These are phyloP conservation scores for Drechslerella stenobrocha DNA, from an alignment of 2,329 filamentous ascomycete species.

Conservation along the genomic window DNA sequence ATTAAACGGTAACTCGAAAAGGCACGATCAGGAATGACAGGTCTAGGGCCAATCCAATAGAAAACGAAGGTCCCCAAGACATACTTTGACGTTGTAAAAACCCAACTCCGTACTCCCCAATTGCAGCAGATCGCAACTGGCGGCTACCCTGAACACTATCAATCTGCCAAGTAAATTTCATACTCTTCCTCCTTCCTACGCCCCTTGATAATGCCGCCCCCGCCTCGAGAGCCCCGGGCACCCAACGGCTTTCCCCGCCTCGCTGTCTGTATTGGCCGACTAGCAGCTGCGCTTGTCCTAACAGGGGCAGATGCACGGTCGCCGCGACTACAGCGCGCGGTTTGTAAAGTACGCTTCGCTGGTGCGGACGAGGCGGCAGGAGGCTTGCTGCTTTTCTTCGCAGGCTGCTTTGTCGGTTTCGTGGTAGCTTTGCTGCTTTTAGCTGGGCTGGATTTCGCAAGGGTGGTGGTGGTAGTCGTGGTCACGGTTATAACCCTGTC, in stretches of 20 bases:
- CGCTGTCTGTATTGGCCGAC: constrained; percentile 6
- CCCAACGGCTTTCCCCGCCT: constrained; percentile 10
- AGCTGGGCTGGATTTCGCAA: constrained; percentile 15
- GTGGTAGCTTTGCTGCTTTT: neutral
- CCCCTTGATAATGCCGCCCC: constrained; percentile 5
- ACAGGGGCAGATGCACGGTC: no score
- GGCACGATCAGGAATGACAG: no score
- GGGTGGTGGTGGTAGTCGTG: constrained; percentile 5
- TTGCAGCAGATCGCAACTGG: no score
- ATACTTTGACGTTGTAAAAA: no score
- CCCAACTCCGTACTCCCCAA: no score
- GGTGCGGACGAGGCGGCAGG: neutral
- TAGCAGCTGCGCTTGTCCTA: no score
- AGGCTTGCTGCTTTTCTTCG: neutral
- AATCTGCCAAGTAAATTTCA: no score
- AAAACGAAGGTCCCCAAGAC: no score
- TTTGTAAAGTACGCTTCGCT: neutral
- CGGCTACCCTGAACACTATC: no score
- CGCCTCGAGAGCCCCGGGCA: constrained; percentile 13
- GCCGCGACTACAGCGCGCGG: neutral
- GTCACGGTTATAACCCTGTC: constrained; percentile 1
- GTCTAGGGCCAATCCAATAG: no score
- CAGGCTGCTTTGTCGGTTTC: no score
- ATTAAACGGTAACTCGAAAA: no score
- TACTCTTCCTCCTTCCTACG: constrained; percentile 9